Evolutionary conservation across 805 yeast genomes (phyloP), one percentile per base, ranked within the genome.

Genomic region (Saturnispora besseyi): DNA sequence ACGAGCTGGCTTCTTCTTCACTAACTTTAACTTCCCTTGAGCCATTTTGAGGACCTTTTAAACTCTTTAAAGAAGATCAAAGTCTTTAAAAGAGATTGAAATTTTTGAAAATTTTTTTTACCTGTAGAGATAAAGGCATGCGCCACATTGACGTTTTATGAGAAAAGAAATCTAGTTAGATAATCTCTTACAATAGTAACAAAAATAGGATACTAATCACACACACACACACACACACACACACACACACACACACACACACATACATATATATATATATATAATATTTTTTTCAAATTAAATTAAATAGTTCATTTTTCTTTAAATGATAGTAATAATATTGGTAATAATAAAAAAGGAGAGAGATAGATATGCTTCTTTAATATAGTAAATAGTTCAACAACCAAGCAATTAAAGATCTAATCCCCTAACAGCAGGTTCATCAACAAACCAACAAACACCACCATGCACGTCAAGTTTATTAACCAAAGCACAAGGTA

Each of bases 371-470:
- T 2, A 26, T 5, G 29, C 3, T 26, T 26, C 29, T 26, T 5
- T 26, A 8, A 26, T 26, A 26, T 6, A 26, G 9, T 2, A 8
- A 26, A 6, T 26, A 26, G 29, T 26, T 26, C 29, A 26, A 18
- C 3, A 7, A n/a, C 11, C 24, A 18, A n/a, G n/a, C 40, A 12
- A 18, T 26, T 38, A 34, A 63, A 62, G 5, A 58, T 53, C 37
- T 36, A 84, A 87, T 28, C 85, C 87, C 21, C 73, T 68, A 37
- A 87, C 68, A 1, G 96, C 96, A n/a, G 76, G 79, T 49, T 78
- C 77, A 65, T 87, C 83, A 41, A 87, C 91, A 65, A 89, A 86
- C 96, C 96, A 90, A 43, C 75, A 62, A 9, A 85, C 88, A 18
- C 79, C 76, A 26, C 52, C 54, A 9, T 29, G 44, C 5, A 55